These are phyloP conservation scores for Albugo laibachii DNA, from an alignment of 352 stramenopile species.

Conservation along the genomic window DNA sequence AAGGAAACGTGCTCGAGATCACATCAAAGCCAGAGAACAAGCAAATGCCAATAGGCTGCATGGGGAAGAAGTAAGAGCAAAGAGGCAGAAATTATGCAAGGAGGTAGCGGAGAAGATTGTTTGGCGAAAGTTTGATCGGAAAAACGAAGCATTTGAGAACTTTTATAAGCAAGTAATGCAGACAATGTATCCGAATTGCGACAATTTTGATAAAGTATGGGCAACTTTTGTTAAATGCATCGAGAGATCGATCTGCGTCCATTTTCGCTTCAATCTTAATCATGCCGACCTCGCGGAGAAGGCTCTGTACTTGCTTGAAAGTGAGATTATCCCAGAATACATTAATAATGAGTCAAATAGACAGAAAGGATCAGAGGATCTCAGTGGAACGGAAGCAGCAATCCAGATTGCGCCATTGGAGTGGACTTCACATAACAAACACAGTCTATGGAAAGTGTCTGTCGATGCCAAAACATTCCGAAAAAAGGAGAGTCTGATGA, in stretches of 20 bases:
- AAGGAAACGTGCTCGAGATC: too few species aligned
- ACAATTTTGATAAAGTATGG: constrained; percentile 28
- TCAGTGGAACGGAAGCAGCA: too few species aligned
- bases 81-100: too few species aligned
- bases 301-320: not conserved
- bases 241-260: constrained; percentile 46
- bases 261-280: constrained; percentile 72
- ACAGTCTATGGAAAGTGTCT: too few species aligned
- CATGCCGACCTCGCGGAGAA: not conserved
- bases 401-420: too few species aligned
- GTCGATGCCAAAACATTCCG: too few species aligned
- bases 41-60: too few species aligned
- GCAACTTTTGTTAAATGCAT: constrained; percentile 58
- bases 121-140: constrained; percentile 72
- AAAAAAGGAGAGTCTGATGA: too few species aligned
- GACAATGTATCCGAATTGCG: not conserved
- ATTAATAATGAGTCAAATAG: constrained; percentile 13
- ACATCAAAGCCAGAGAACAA: too few species aligned
- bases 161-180: constrained; percentile 69
- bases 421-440: too few species aligned
- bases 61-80: too few species aligned
- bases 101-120: constrained; percentile 51
- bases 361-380: too few species aligned
- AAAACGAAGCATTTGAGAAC: constrained; percentile 59
- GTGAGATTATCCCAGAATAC: constrained; percentile 20